Base-by-base conservation (phyloP, 2,329 filamentous ascomycete species). In the Aspergillus arachidicola region DNA sequence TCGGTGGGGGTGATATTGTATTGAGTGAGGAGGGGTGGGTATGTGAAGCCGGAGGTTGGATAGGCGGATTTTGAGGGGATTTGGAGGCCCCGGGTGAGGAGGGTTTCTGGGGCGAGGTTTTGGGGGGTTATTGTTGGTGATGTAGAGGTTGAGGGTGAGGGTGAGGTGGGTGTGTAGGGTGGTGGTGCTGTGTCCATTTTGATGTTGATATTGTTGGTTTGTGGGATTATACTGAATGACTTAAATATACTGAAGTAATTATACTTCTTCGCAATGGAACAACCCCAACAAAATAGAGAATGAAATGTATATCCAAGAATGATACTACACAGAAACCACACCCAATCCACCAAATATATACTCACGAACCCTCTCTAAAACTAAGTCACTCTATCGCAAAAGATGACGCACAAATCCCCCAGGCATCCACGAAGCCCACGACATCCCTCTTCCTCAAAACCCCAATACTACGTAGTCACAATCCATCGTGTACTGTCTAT, bases 1-100 rank as follows among this genome's bases (percentile, higher is more conserved):
- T 74, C 64, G 1, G 63, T 56, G 16, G 66, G 41, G 0, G 70
- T 66, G 30, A 76, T 65, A 16, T 61, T 57, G 58, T 73, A 69
- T 32, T 56, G 26, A 1, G 63, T 19, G 2, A 76, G 61, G 4
- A 72, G 64, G 9, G 68, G 64, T 1, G 74, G 74, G 58, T 75
- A 76, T 14, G 68, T 66, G 59, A 76, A 76, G 19, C 74, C 73
- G 0, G 75, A 76, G 28, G 69, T 73, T 50, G 71, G 65, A 23
- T 65, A 61, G 6, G 58, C 56, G 2, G 70, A 70, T 30, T 69
- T 68, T 1, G 73, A 71, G 2, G 74, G 74, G 12, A 76, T 66
- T 64, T 76, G 74, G 1, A 76, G 66, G 0, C 73, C 74, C n/a
- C 70, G 66, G 1, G 59, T 64, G 0, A 76, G 63, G 45, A 68